phyloP scores from a whole-genome alignment of 2,329 filamentous ascomycete genomes.

The Zasmidium angulare region DNA sequence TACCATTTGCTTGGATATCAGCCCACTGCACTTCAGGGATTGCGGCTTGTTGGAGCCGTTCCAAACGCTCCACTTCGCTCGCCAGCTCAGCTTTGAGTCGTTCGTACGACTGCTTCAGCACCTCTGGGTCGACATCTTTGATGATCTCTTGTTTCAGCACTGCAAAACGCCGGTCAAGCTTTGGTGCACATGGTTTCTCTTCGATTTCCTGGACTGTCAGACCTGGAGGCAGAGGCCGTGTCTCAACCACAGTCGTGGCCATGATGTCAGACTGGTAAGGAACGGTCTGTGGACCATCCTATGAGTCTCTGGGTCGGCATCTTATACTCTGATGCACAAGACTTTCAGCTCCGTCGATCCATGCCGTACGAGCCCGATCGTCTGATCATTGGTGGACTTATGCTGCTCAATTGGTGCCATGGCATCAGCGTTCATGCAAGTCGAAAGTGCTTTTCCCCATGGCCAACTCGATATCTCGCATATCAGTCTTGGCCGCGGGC shows the following conservation, averaged over 20 bases:
- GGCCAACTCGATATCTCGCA: not conserved
- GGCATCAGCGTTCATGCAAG: not conserved
- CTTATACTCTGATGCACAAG: not conserved
- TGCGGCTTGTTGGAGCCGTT: constrained; percentile 3
- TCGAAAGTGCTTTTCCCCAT: not conserved
- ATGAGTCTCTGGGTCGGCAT: not conserved
- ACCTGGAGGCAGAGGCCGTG: not conserved
- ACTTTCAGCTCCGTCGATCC: not conserved
- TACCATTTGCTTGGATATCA: constrained; percentile 9
- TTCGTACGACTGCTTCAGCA: constrained; percentile 5
- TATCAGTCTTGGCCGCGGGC: not conserved
- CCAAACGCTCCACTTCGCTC: constrained; percentile 6
- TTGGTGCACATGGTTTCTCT: constrained; percentile 5
- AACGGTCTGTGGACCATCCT: not conserved
- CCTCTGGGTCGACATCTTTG: constrained; percentile 7
- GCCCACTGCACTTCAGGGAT: constrained; percentile 8
- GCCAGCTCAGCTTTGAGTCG: constrained; percentile 5
- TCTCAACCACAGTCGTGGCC: not conserved
- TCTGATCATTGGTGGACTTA: not conserved
- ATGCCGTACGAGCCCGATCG: not conserved
- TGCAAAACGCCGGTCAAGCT: constrained; percentile 9
- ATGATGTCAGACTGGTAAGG: not conserved
- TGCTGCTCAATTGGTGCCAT: not conserved
- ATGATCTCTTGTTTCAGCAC: constrained; percentile 12
- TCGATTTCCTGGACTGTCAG: not conserved